Percentiles rank a stretch among this genome's conserved stretches.
Conservation (phyloP, 177 flowering plant genomes). For the Vitis hybrid region DNA sequence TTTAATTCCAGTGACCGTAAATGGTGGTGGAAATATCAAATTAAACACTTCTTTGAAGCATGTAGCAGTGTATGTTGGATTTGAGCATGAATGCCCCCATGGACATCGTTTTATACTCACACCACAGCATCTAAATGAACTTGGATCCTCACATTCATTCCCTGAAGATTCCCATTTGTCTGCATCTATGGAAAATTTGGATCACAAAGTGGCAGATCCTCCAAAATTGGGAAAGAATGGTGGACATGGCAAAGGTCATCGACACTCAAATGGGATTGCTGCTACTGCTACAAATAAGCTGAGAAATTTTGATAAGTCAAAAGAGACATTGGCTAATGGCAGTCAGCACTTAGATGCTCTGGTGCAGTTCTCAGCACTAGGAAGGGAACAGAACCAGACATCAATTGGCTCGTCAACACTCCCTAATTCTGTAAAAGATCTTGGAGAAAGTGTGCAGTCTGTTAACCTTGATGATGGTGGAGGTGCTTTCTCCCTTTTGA, state of each 20-base stretch:
- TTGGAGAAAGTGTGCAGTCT: slow-evolving; percentile 35
- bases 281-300: slow-evolving; percentile 27
- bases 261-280: slow-evolving; percentile 26
- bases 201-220: slow-evolving; percentile 24
- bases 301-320: slow-evolving; percentile 32
- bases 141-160: slow-evolving; percentile 43
- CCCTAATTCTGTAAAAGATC: slow-evolving; percentile 26
- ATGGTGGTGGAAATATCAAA: slow-evolving; percentile 33
- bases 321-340: slow-evolving; percentile 29
- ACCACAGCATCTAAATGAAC: slow-evolving; percentile 61
- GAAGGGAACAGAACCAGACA: slow-evolving; percentile 32
- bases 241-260: slow-evolving; percentile 38
- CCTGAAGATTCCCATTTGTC: slow-evolving; percentile 41
- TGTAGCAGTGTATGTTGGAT: slow-evolving; percentile 66
- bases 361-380: slow-evolving; percentile 17
- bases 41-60: slow-evolving; percentile 35
- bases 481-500: slow-evolving; percentile 57
- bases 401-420: slow-evolving; percentile 15
- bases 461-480: slow-evolving; percentile 56
- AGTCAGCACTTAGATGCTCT: slow-evolving; percentile 22
- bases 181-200: slow-evolving; percentile 26
- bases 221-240: slow-evolving; percentile 36
- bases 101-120: slow-evolving; percentile 87
- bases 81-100: slow-evolving; percentile 93
- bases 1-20: slow-evolving; percentile 47